Percentiles rank a stretch among this genome's conserved stretches.
Evolutionary conservation across 208 protist species (phyloP).

Genomic region (Trypanosoma theileri): DNA sequence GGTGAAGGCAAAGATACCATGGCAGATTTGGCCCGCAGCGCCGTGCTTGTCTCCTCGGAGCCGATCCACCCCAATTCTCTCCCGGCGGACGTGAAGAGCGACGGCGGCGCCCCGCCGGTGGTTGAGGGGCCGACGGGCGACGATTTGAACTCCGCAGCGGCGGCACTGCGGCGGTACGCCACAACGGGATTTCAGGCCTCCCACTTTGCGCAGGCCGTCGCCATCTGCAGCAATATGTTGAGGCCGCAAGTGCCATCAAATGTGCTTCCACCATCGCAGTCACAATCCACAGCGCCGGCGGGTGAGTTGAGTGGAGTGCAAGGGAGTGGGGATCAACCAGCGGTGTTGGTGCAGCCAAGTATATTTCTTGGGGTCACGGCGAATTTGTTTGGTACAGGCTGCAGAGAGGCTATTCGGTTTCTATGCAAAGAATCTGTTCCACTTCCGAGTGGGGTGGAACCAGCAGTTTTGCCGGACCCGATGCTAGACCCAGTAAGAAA

Average conservation of each 20-base stretch:
- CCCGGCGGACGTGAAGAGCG: slow-evolving; percentile 10
- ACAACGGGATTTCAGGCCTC: slow-evolving; percentile 79
- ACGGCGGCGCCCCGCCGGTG: neutral
- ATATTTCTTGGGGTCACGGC: slow-evolving; percentile 77
- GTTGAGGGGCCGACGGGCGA: slow-evolving; percentile 44
- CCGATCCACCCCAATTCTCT: too few relatives aligned
- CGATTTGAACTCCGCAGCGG: slow-evolving; percentile 30
- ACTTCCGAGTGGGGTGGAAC: slow-evolving; percentile 23
- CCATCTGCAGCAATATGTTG: slow-evolving; percentile 59
- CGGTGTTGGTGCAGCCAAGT: slow-evolving; percentile 41
- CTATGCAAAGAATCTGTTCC: slow-evolving; percentile 66
- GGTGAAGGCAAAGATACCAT: slow-evolving; percentile 20
- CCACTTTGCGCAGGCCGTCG: slow-evolving; percentile 55
- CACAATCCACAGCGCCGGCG: too few relatives aligned
- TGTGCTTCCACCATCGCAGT: neutral
- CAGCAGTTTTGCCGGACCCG: slow-evolving; percentile 25
- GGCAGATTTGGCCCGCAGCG: slow-evolving; percentile 50
- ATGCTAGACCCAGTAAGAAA: neutral
- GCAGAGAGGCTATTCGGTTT: slow-evolving; percentile 77
- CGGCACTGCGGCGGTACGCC: slow-evolving; percentile 37
- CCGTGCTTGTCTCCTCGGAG: slow-evolving; percentile 49
- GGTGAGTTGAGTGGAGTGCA: too few relatives aligned
- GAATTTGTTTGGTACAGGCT: slow-evolving; percentile 83
- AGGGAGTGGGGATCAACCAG: too few relatives aligned
- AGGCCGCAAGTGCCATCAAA: slow-evolving; percentile 47